A percentile compares a stretch with the other conserved stretches of the same genome.
phyloP scores from a whole-genome alignment of 2,329 filamentous ascomycete species.

The Colletotrichum abscissum region DNA sequence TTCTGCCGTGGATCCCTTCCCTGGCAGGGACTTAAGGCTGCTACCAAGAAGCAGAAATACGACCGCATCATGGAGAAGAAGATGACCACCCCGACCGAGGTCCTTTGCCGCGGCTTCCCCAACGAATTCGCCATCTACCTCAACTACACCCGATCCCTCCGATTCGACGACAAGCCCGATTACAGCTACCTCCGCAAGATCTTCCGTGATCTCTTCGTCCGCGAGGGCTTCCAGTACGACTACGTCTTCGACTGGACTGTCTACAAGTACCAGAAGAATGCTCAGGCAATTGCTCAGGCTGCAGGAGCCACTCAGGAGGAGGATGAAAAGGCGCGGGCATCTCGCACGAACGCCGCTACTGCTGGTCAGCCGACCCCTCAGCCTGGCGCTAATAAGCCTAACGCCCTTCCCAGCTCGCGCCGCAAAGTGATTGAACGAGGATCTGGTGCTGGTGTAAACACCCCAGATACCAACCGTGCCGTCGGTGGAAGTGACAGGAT shows the following conservation, averaged over 20 bases:
- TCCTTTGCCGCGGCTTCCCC: slow-evolving; percentile 98
- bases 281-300: slow-evolving; percentile 85
- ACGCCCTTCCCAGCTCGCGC: slow-evolving; percentile 80
- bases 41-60: slow-evolving; percentile 99
- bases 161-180: slow-evolving; percentile 99
- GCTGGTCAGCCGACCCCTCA: slow-evolving; percentile 69
- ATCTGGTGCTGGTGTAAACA: slow-evolving; percentile 68
- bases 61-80: slow-evolving; percentile 99
- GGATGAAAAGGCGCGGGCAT: slow-evolving; percentile 80
- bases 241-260: slow-evolving; percentile 99
- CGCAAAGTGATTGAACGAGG: slow-evolving; percentile 85
- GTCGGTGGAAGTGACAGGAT: slow-evolving; percentile 90
- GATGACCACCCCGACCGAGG: slow-evolving; percentile 99
- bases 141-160: slow-evolving; percentile 98
- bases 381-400: slow-evolving; percentile 74
- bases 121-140: slow-evolving; percentile 99
- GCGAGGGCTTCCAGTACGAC: slow-evolving; percentile 99
- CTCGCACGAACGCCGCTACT: slow-evolving; percentile 73
- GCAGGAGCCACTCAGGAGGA: slow-evolving; percentile 72
- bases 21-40: slow-evolving; percentile 98
- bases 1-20: slow-evolving; percentile 99
- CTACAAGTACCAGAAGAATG: slow-evolving; percentile 99
- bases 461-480: slow-evolving; percentile 79
- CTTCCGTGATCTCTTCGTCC: slow-evolving; percentile 98
- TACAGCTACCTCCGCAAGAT: slow-evolving; percentile 99